Percentiles rank a stretch among this genome's conserved stretches.
phyloP scores from a whole-genome alignment of 2,329 filamentous ascomycete species.

The Sporothrix dimorphospora region DNA sequence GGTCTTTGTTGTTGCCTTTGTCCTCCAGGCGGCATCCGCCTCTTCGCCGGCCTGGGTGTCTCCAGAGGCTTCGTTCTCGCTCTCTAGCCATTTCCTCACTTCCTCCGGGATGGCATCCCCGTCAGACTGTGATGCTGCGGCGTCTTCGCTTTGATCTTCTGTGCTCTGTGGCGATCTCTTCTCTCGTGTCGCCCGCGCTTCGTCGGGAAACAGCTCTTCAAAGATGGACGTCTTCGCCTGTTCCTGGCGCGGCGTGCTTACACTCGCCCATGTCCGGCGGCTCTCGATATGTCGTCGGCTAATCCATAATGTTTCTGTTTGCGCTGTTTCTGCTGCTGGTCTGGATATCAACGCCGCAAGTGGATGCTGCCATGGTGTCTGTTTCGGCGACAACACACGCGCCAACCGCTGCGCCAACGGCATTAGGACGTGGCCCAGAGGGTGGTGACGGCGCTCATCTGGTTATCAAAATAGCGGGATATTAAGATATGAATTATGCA shows the following conservation, averaged over 20 bases:
- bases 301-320: too few species aligned
- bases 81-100: constrained; percentile 29
- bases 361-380: not conserved
- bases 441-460: not conserved
- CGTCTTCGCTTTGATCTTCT: not conserved
- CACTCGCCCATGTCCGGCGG: not conserved
- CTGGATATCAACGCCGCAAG: not conserved
- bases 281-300: not conserved
- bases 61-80: constrained; percentile 17
- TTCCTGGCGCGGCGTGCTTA: not conserved
- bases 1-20: not conserved
- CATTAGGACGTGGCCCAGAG: not conserved
- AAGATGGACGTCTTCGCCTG: constrained; percentile 29
- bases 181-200: not conserved
- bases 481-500: not conserved
- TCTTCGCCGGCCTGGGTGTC: not conserved
- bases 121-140: not conserved
- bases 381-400: constrained; percentile 18
- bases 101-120: constrained; percentile 17
- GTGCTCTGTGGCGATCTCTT: not conserved
- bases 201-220: constrained; percentile 32
- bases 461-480: not conserved
- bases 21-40: not conserved
- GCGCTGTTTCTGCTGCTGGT: not conserved
- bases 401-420: constrained; percentile 24